Evolutionary conservation across 805 yeast genomes (phyloP).

Genomic region (Danielia oregonensis): DNA sequence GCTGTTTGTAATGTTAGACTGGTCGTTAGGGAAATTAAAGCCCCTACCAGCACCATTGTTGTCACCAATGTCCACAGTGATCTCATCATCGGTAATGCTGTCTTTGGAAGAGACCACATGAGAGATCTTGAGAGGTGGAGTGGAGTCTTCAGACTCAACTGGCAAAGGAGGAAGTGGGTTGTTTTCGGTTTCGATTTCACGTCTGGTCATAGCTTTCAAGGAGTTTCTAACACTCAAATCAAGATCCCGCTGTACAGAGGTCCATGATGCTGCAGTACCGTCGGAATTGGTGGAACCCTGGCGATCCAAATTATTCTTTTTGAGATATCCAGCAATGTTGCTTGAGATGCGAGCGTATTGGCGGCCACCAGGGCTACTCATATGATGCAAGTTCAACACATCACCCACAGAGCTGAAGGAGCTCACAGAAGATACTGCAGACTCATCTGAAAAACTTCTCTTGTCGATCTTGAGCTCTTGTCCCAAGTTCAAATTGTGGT

Average conservation of each 20-base stretch:
- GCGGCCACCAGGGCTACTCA: slow-evolving; percentile 7
- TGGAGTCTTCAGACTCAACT: neutral
- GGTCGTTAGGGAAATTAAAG: slow-evolving; percentile 37
- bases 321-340: slow-evolving; percentile 6
- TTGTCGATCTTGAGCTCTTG: slow-evolving; percentile 15
- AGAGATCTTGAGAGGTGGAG: slow-evolving; percentile 1
- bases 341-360: slow-evolving; percentile 11
- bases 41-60: slow-evolving; percentile 34
- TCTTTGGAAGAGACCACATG: neutral
- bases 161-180: neutral
- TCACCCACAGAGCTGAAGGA: slow-evolving; percentile 35
- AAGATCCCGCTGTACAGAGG: slow-evolving; percentile 8
- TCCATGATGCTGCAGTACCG: slow-evolving; percentile 3
- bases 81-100: neutral
- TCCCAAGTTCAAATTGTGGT: slow-evolving; percentile 14
- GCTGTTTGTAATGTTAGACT: slow-evolving; percentile 31
- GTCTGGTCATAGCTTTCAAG: neutral
- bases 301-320: slow-evolving; percentile 3
- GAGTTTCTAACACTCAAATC: slow-evolving; percentile 3
- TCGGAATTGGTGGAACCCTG: slow-evolving; percentile 1
- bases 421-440: slow-evolving; percentile 35
- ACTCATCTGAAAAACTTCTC: slow-evolving; percentile 34
- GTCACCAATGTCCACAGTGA: slow-evolving; percentile 12
- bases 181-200: neutral
- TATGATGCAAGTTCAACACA: slow-evolving; percentile 4